Percentiles rank a stretch among this genome's conserved stretches.
Evolutionary conservation across 768 basidiomycete genomes (phyloP).

Genomic region (Cantharellus anzutake): DNA sequence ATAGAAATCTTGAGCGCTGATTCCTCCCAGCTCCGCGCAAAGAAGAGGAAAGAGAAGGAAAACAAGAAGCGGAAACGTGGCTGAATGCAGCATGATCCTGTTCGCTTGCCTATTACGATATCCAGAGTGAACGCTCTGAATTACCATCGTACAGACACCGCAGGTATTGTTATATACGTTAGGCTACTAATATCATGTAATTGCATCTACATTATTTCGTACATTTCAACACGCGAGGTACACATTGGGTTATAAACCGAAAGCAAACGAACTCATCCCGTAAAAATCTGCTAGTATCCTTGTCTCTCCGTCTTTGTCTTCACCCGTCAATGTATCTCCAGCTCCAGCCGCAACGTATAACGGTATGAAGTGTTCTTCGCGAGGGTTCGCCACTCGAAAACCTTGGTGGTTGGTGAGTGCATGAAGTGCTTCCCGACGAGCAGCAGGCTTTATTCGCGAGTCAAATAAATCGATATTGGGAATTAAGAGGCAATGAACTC

Average conservation of each 20-base stretch:
- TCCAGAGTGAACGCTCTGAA: no score
- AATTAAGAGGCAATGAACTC: not conserved
- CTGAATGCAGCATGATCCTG: not conserved
- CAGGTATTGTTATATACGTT: no score
- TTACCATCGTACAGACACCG: no score
- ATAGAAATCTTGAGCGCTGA: not conserved
- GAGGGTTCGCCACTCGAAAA: slow-evolving; percentile 52
- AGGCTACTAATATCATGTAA: no score
- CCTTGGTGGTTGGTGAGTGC: slow-evolving; percentile 35
- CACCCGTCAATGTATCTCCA: slow-evolving; percentile 20
- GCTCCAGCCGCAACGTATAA: slow-evolving; percentile 62
- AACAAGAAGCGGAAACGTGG: slow-evolving; percentile 23
- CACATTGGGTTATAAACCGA: not conserved
- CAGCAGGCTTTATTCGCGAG: not conserved
- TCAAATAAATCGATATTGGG: not conserved
- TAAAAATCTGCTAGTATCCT: slow-evolving; percentile 24
- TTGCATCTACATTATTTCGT: no score
- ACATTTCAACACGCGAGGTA: not conserved
- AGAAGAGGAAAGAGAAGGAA: slow-evolving; percentile 62
- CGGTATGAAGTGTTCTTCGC: slow-evolving; percentile 68
- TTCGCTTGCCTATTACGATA: no score
- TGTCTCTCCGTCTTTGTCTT: slow-evolving; percentile 22
- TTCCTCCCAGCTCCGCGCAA: slow-evolving; percentile 46
- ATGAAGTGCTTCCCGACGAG: slow-evolving; percentile 35
- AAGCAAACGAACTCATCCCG: not conserved